Percentiles rank a stretch among this genome's conserved stretches.
phyloP scores from a whole-genome alignment of 2,329 filamentous ascomycete genomes.

The Chaetothyriales sp. region DNA sequence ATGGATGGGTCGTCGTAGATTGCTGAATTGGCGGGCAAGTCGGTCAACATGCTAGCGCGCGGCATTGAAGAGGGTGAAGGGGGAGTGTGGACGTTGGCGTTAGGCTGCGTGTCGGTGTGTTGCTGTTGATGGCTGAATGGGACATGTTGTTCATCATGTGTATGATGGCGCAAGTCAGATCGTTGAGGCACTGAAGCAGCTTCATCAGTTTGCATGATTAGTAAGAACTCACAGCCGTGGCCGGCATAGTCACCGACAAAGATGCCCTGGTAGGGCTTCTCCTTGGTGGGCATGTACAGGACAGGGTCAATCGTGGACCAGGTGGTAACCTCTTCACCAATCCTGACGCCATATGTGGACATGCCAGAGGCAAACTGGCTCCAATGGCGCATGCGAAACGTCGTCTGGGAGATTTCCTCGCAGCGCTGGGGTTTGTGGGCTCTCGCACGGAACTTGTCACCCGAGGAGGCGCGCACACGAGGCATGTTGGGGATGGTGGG shows the following conservation, averaged over 20 bases:
- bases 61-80: neutral
- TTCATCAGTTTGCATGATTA: slow-evolving; percentile 60
- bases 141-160: neutral
- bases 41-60: neutral
- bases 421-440: slow-evolving; percentile 38
- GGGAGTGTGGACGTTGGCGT: neutral
- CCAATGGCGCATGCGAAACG: slow-evolving; percentile 65
- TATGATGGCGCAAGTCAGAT: slow-evolving; percentile 7
- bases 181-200: slow-evolving; percentile 28
- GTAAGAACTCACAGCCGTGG: slow-evolving; percentile 77
- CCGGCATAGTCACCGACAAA: slow-evolving; percentile 83
- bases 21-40: neutral
- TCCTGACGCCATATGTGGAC: slow-evolving; percentile 23
- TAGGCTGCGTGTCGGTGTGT: neutral
- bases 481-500: slow-evolving; percentile 48
- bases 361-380: slow-evolving; percentile 45
- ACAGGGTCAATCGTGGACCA: slow-evolving; percentile 59
- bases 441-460: slow-evolving; percentile 28
- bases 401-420: slow-evolving; percentile 49
- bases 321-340: slow-evolving; percentile 41
- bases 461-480: slow-evolving; percentile 37
- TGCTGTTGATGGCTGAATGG: neutral
- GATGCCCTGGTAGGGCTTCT: slow-evolving; percentile 76
- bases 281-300: slow-evolving; percentile 63
- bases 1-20: slow-evolving; percentile 3